Evolutionary conservation across 176 grass and related monocot genomes (phyloP).

Genomic region (Poa annua): DNA sequence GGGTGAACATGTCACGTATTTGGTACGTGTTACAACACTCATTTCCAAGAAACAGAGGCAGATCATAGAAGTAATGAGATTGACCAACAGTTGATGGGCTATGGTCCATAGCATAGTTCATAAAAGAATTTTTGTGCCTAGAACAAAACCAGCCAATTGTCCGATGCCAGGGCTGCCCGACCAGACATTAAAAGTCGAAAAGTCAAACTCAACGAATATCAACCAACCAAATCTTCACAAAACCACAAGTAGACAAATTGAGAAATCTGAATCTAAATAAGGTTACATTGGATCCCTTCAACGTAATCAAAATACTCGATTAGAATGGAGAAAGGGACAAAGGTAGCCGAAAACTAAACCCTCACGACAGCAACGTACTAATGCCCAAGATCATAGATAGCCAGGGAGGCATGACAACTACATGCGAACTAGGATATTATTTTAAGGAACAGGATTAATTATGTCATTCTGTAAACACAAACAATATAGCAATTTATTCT

Average conservation of each 20-base stretch:
- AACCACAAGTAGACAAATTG: neutral
- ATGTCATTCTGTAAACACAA: neutral
- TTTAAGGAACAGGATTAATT: neutral
- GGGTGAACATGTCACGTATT: neutral
- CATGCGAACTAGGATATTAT: neutral
- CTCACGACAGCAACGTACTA: neutral
- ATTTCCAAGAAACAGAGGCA: neutral
- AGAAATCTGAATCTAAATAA: neutral
- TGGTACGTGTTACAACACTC: neutral
- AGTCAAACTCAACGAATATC: neutral
- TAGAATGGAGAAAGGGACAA: neutral
- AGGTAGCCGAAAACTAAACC: conserved; percentile 16
- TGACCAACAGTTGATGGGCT: neutral
- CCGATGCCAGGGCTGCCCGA: no score
- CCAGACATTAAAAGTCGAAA: neutral
- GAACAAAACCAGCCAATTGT: neutral
- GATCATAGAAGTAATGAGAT: neutral
- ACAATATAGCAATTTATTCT: neutral
- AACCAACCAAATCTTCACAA: neutral
- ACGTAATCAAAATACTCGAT: conserved; percentile 7
- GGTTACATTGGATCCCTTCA: neutral
- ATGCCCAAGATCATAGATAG: neutral
- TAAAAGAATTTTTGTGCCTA: neutral
- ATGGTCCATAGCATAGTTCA: neutral
- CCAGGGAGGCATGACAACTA: neutral